Percentiles rank a stretch among this genome's conserved stretches.
Evolutionary conservation across 2,329 filamentous ascomycete genomes (phyloP).

Genomic region (Xylariales sp.): DNA sequence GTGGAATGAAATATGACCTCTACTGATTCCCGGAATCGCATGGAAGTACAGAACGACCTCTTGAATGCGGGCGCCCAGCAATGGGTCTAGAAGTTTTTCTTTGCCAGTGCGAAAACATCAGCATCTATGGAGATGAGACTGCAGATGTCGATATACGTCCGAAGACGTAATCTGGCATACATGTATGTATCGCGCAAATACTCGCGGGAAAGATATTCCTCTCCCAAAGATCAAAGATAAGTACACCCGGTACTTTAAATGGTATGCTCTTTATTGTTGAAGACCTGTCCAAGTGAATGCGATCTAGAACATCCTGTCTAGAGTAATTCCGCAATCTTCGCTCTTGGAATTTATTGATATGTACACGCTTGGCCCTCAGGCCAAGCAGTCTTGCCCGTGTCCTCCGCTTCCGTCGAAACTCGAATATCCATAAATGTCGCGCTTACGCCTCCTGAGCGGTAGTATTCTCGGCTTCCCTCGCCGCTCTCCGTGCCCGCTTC

Average conservation of each 20-base stretch:
- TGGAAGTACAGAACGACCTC: constrained; percentile 50
- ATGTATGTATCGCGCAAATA: too few relatives aligned
- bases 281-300: too few relatives aligned
- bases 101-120: constrained; percentile 55
- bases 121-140: constrained; percentile 38
- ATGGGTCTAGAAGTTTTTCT: constrained; percentile 43
- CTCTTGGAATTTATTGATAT: constrained; percentile 10
- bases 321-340: background rate
- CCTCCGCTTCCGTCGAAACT: too few relatives aligned
- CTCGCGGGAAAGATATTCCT: too few relatives aligned
- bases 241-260: constrained; percentile 4
- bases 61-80: constrained; percentile 54
- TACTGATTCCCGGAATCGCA: constrained; percentile 55
- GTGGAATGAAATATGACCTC: constrained; percentile 46
- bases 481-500: constrained; percentile 78
- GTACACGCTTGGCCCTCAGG: constrained; percentile 13
- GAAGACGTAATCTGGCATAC: constrained; percentile 11
- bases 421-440: background rate
- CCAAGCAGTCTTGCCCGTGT: too few relatives aligned
- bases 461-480: constrained; percentile 48
- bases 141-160: constrained; percentile 37
- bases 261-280: background rate
- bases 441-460: constrained; percentile 12
- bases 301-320: too few relatives aligned
- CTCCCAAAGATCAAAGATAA: too few relatives aligned